phyloP scores from a whole-genome alignment of 805 yeast species.

The Kodamaea lidongshanica region DNA sequence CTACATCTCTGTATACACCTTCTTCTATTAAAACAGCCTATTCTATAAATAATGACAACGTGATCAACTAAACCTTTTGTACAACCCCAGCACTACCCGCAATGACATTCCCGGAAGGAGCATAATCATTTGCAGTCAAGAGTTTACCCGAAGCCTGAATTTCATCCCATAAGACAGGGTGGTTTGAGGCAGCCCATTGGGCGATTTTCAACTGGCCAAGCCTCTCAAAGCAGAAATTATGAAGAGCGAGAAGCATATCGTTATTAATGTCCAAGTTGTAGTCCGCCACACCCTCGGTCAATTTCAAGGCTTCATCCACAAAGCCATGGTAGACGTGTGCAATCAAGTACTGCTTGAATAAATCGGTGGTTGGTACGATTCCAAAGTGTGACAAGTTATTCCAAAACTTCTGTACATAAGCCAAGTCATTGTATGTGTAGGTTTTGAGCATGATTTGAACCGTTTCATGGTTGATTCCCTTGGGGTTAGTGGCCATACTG shows the following conservation, averaged over 20 bases:
- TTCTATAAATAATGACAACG: too few relatives aligned
- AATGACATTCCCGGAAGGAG: slow-evolving; percentile 25
- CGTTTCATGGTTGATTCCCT: slow-evolving; percentile 58
- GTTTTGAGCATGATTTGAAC: slow-evolving; percentile 62
- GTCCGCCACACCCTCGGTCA: slow-evolving; percentile 43
- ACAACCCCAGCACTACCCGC: slow-evolving; percentile 13
- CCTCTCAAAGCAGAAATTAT: slow-evolving; percentile 36
- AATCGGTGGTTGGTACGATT: slow-evolving; percentile 45
- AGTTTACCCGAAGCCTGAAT: slow-evolving; percentile 21
- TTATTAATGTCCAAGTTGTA: slow-evolving; percentile 40
- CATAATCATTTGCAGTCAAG: slow-evolving; percentile 22
- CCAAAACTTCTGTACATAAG: slow-evolving; percentile 59
- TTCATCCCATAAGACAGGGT: slow-evolving; percentile 25
- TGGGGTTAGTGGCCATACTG: slow-evolving; percentile 49
- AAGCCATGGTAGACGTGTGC: slow-evolving; percentile 67
- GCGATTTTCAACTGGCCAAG: slow-evolving; percentile 24
- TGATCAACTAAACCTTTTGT: too few relatives aligned
- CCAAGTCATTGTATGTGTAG: slow-evolving; percentile 47
- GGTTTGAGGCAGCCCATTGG: slow-evolving; percentile 28
- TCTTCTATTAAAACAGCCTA: too few relatives aligned
- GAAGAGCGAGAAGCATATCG: slow-evolving; percentile 42
- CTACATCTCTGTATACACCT: too few relatives aligned
- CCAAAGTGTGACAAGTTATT: slow-evolving; percentile 48
- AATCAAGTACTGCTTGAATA: slow-evolving; percentile 55
- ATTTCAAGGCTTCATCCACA: slow-evolving; percentile 48